Conservation (phyloP, 176 grass and related monocot species). For the bread wheat (Triticum aestivum) region IWGSC_CS_RefSeq_v2.1 NC_057798.1:47604819-47605318, state of each 20-base stretch:
- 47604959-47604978: conserved; percentile 19
- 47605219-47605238: conserved; percentile 27
- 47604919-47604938: neutral
- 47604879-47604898: neutral
- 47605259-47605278: conserved; percentile 54
- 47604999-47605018: conserved; percentile 17
- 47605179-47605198: conserved; percentile 6
- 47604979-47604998: neutral
- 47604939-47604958: neutral
- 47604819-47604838: no score
- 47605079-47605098: conserved; percentile 66
- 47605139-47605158: conserved; percentile 36
- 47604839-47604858: neutral
- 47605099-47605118: conserved; percentile 83
- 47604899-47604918: neutral
- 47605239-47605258: conserved; percentile 51
- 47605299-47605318: conserved; percentile 42
- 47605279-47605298: conserved; percentile 12
- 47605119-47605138: conserved; percentile 64
- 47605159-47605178: conserved; percentile 30
- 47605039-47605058: conserved; percentile 87
- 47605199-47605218: conserved; percentile 12
- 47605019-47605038: conserved; percentile 63
- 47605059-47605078: conserved; percentile 87
- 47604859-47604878: neutral